phyloP scores from a whole-genome alignment of 2,329 filamentous ascomycete genomes.

The Fusarium sp. region DNA sequence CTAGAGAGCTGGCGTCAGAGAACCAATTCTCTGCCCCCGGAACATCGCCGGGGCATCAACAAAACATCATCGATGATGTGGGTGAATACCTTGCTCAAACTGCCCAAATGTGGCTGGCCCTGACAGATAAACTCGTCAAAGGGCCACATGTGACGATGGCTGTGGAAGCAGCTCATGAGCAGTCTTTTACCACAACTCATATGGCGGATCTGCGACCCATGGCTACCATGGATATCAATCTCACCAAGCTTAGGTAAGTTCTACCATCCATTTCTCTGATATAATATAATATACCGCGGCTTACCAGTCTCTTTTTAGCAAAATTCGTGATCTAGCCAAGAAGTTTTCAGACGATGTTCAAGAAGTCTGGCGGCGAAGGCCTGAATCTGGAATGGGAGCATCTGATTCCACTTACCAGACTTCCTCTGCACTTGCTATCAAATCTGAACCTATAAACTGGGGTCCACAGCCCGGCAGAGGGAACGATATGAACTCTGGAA shows the following conservation, averaged over 20 bases:
- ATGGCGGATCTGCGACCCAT: constrained; percentile 48
- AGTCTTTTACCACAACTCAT: constrained; percentile 38
- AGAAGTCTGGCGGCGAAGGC: constrained; percentile 46
- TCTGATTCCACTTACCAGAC: constrained; percentile 33
- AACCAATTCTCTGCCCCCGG: constrained; percentile 15
- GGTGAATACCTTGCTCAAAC: constrained; percentile 52
- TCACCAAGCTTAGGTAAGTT: constrained; percentile 51
- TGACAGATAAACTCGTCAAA: constrained; percentile 50
- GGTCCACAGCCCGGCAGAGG: constrained; percentile 25
- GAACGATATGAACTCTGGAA: constrained; percentile 38
- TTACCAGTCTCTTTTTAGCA: constrained; percentile 41
- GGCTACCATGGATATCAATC: constrained; percentile 48
- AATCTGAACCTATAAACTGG: constrained; percentile 36
- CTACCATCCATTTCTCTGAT: neutral
- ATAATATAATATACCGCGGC: constrained; percentile 3
- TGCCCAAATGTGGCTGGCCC: constrained; percentile 49
- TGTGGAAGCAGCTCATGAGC: constrained; percentile 45
- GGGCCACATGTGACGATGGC: constrained; percentile 50
- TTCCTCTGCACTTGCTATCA: constrained; percentile 41
- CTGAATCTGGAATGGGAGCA: constrained; percentile 20
- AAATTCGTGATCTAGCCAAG: constrained; percentile 50
- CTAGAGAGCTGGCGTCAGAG: constrained; percentile 40
- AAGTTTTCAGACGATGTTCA: constrained; percentile 51
- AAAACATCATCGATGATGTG: constrained; percentile 49
- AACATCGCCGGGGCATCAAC: constrained; percentile 30